Conservation (phyloP, 202 grass and related monocot genomes). For the Panicum virgatum region DNA sequence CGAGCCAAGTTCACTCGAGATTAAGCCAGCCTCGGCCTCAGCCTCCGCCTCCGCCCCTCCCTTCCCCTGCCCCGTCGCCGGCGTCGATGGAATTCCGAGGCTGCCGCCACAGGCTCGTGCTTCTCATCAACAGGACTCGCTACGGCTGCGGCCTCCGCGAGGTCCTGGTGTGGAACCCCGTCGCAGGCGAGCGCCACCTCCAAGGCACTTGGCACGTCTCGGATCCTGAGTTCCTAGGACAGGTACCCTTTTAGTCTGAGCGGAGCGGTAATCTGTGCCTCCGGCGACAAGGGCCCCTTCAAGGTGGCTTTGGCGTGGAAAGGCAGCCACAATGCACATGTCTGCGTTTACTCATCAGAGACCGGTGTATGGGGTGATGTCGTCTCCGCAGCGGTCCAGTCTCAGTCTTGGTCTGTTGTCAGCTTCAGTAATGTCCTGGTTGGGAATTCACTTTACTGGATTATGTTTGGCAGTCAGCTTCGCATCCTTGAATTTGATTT, state of each 20-base stretch:
- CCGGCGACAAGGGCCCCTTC: neutral
- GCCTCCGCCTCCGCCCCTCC: too few relatives aligned
- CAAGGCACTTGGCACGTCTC: neutral
- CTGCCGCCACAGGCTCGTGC: neutral
- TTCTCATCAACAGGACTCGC: too few relatives aligned
- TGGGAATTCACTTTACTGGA: neutral
- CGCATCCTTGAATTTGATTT: neutral
- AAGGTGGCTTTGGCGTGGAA: neutral
- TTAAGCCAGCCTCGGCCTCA: too few relatives aligned
- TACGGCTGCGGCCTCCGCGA: too few relatives aligned
- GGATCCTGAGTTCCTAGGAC: neutral
- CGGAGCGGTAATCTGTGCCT: neutral
- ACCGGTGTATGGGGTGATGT: too few relatives aligned
- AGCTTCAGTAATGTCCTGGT: too few relatives aligned
- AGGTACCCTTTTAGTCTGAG: neutral
- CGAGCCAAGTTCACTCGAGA: too few relatives aligned
- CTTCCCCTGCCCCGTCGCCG: too few relatives aligned
- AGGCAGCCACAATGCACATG: accelerated
- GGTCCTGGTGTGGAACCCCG: too few relatives aligned
- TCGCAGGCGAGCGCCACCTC: neutral
- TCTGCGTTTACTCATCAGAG: neutral
- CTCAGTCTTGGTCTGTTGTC: neutral
- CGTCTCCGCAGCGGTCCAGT: too few relatives aligned
- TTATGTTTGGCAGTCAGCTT: neutral
- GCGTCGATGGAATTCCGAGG: neutral